A percentile compares a stretch with the other conserved stretches of the same genome.
phyloP scores from a whole-genome alignment of 768 basidiomycete species.

The Cyclocybe aegerita region DNA sequence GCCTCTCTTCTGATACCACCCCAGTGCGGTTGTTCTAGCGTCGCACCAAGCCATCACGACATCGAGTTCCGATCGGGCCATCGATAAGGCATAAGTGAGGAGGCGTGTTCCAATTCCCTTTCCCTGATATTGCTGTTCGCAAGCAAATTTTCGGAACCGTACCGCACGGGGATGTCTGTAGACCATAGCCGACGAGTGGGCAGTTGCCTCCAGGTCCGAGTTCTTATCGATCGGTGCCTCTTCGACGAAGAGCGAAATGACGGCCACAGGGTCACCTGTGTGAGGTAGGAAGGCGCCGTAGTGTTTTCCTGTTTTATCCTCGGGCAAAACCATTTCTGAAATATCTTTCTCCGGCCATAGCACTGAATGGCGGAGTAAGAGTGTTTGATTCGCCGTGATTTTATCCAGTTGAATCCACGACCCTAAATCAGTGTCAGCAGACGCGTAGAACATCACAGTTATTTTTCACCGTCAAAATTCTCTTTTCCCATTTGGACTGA shows the following conservation, averaged over 20 bases:
- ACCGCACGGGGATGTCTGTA: conserved; percentile 21
- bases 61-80: conserved; percentile 38
- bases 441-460: too few species aligned
- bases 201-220: neutral
- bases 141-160: conserved; percentile 65
- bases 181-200: conserved; percentile 1
- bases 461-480: too few species aligned
- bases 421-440: neutral
- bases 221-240: conserved; percentile 32
- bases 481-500: too few species aligned
- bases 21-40: conserved; percentile 41
- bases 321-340: conserved; percentile 49
- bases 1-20: conserved; percentile 56
- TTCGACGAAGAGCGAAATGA: conserved; percentile 58
- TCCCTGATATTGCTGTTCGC: conserved; percentile 48
- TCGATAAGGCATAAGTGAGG: conserved; percentile 37
- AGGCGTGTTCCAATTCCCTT: conserved; percentile 53
- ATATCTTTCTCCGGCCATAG: conserved; percentile 55
- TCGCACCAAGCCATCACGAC: conserved; percentile 58
- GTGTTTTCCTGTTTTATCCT: conserved; percentile 51
- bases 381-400: conserved; percentile 30
- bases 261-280: conserved; percentile 40
- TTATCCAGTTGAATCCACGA: conserved; percentile 7
- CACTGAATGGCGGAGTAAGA: conserved; percentile 53
- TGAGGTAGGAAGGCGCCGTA: conserved; percentile 52